phyloP scores from a whole-genome alignment of 352 stramenopile species.

The Bremia lactucae region DNA sequence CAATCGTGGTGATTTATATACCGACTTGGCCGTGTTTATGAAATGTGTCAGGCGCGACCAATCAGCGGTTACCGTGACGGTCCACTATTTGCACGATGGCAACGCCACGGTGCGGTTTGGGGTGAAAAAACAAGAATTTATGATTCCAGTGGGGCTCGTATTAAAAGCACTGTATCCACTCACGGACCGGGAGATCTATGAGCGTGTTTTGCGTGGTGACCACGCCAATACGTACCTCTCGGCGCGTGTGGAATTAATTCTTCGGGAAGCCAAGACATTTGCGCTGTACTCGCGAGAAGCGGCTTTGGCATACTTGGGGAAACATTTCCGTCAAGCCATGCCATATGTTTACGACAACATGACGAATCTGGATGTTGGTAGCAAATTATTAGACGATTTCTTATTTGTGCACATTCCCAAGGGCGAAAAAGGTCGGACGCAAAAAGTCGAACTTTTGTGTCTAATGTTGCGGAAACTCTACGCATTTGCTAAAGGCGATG shows the following conservation, averaged over 20 bases:
- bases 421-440: slow-evolving; percentile 74
- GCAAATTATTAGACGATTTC: slow-evolving; percentile 88
- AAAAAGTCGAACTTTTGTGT: slow-evolving; percentile 91
- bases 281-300: slow-evolving; percentile 82
- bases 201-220: slow-evolving; percentile 91
- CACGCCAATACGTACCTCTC: slow-evolving; percentile 96
- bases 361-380: slow-evolving; percentile 87
- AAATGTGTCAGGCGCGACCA: slow-evolving; percentile 94
- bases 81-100: slow-evolving; percentile 98
- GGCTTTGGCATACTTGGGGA: slow-evolving; percentile 91
- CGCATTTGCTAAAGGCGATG: slow-evolving; percentile 89
- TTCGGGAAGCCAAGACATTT: slow-evolving; percentile 94
- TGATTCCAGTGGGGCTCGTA: slow-evolving; percentile 94
- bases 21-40: slow-evolving; percentile 94
- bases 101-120: slow-evolving; percentile 94
- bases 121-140: slow-evolving; percentile 97
- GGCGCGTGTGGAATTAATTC: slow-evolving; percentile 92
- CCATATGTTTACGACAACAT: slow-evolving; percentile 70
- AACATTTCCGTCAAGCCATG: slow-evolving; percentile 91
- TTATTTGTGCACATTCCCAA: slow-evolving; percentile 94
- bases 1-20: slow-evolving; percentile 94
- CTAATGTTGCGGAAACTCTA: slow-evolving; percentile 98
- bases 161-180: slow-evolving; percentile 92
- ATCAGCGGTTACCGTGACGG: slow-evolving; percentile 92
- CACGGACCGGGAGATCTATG: slow-evolving; percentile 94